phyloP scores from a whole-genome alignment of 768 basidiomycete species.

The Mycena rosella region DNA sequence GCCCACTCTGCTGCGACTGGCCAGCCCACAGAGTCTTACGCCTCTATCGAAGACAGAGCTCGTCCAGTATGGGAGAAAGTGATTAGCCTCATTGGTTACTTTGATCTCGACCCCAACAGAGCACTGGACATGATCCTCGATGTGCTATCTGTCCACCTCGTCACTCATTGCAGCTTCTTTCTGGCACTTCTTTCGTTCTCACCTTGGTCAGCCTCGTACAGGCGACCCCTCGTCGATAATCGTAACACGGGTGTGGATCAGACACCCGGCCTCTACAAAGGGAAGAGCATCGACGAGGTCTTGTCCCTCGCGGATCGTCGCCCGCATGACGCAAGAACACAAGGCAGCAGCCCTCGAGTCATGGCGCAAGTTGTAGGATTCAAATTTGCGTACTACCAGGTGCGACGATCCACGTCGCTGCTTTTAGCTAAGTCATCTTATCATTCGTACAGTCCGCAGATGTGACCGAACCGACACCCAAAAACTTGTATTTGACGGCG shows the following conservation, averaged over 20 bases:
- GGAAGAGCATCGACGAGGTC: slow-evolving; percentile 77
- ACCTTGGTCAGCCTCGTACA: slow-evolving; percentile 81
- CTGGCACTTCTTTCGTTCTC: slow-evolving; percentile 87
- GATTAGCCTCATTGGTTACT: slow-evolving; percentile 93
- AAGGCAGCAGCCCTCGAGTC: slow-evolving; percentile 64
- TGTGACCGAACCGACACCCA: slow-evolving; percentile 71
- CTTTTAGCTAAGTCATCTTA: slow-evolving; percentile 26
- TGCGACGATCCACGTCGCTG: slow-evolving; percentile 53
- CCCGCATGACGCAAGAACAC: slow-evolving; percentile 33
- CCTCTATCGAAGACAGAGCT: slow-evolving; percentile 72
- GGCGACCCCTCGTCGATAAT: slow-evolving; percentile 44
- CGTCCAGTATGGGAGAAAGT: slow-evolving; percentile 85
- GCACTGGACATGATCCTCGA: slow-evolving; percentile 95
- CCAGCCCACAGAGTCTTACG: slow-evolving; percentile 69
- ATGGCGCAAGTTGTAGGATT: slow-evolving; percentile 96
- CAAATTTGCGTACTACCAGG: slow-evolving; percentile 94
- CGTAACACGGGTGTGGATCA: slow-evolving; percentile 55
- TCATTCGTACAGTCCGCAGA: slow-evolving; percentile 62
- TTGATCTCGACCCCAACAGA: slow-evolving; percentile 95
- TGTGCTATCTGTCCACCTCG: slow-evolving; percentile 84
- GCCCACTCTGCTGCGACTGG: slow-evolving; percentile 79
- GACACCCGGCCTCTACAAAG: slow-evolving; percentile 58
- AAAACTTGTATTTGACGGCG: slow-evolving; percentile 82
- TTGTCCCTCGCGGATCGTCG: slow-evolving; percentile 65
- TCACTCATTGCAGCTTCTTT: slow-evolving; percentile 91